Percentiles rank a stretch among this genome's conserved stretches.
Evolutionary conservation across 352 stramenopile species (phyloP).

Genomic region (Ophiocytium majus): DNA sequence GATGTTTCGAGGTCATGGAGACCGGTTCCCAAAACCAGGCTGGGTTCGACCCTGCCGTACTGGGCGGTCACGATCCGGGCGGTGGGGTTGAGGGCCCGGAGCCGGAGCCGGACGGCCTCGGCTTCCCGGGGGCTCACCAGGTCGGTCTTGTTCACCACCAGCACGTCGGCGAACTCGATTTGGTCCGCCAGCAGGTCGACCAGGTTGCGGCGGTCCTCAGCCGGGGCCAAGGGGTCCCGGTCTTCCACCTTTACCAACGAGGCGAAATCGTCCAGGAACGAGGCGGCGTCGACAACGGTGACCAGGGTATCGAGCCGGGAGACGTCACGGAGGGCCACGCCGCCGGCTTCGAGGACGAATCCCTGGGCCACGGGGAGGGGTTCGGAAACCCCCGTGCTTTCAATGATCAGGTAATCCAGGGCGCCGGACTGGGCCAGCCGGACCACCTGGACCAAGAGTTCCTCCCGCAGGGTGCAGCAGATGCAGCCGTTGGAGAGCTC

Average conservation of each 20-base stretch:
- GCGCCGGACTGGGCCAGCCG: conserved; percentile 64
- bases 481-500: conserved; percentile 91
- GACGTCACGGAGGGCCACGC: conserved; percentile 30
- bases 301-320: conserved; percentile 76
- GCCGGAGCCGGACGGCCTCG: conserved; percentile 64
- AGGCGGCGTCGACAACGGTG: conserved; percentile 77
- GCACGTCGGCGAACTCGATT: conserved; percentile 88
- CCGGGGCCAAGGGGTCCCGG: too few relatives aligned
- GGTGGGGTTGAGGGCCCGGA: conserved; percentile 73
- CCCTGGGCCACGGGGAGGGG: conserved; percentile 85
- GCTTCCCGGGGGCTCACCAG: conserved; percentile 59
- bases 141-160: conserved; percentile 89
- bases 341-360: conserved; percentile 72
- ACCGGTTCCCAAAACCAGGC: too few relatives aligned
- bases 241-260: conserved; percentile 58
- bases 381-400: conserved; percentile 87
- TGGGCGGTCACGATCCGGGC: conserved; percentile 70
- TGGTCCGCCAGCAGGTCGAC: conserved; percentile 81
- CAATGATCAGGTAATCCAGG: conserved; percentile 84
- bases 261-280: conserved; percentile 65
- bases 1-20: too few relatives aligned
- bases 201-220: too few relatives aligned
- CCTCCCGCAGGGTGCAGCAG: conserved; percentile 79
- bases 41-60: conserved; percentile 63
- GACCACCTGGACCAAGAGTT: conserved; percentile 75